These are phyloP conservation scores for Acanthamoeba healyi DNA, from an alignment of 208 protist genomes.

Conservation along the genomic window DNA sequence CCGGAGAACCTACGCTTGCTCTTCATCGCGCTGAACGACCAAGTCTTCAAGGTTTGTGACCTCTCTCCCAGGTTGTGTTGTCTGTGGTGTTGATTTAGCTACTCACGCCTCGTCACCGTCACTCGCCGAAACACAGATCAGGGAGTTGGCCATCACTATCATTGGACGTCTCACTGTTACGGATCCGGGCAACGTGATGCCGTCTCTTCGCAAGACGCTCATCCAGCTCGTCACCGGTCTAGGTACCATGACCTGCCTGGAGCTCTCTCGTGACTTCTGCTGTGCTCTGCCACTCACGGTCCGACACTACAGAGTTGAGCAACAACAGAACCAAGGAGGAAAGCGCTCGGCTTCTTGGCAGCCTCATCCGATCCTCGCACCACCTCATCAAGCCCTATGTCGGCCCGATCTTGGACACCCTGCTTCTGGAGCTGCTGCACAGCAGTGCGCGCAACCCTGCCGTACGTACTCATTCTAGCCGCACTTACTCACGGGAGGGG, in stretches of 20 bases:
- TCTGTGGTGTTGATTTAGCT: no score
- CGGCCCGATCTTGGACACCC: constrained; percentile 87
- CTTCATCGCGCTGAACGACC: constrained; percentile 95
- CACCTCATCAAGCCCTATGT: constrained; percentile 92
- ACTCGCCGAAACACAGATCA: no score
- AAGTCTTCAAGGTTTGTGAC: constrained; percentile 92
- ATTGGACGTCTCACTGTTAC: constrained; percentile 91
- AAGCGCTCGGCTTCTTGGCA: constrained; percentile 87
- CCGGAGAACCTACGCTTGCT: constrained; percentile 90
- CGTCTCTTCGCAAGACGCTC: constrained; percentile 92
- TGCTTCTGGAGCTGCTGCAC: constrained; percentile 88
- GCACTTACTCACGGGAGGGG: background rate
- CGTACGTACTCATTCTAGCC: no score
- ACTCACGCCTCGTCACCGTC: no score
- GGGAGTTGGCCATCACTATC: constrained; percentile 90
- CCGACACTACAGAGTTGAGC: constrained; percentile 80
- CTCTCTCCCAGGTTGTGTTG: no score
- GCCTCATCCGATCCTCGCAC: constrained; percentile 88
- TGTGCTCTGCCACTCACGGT: background rate
- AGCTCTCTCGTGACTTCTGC: no score
- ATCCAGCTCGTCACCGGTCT: constrained; percentile 94
- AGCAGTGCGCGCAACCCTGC: background rate
- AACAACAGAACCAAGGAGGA: constrained; percentile 90
- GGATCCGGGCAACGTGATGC: constrained; percentile 94
- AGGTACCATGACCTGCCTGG: no score